A percentile compares a stretch with the other conserved stretches of the same genome.
These are phyloP conservation scores for Botrytis medusae DNA, from an alignment of 2,329 filamentous ascomycete species.

Conservation along the genomic window DNA sequence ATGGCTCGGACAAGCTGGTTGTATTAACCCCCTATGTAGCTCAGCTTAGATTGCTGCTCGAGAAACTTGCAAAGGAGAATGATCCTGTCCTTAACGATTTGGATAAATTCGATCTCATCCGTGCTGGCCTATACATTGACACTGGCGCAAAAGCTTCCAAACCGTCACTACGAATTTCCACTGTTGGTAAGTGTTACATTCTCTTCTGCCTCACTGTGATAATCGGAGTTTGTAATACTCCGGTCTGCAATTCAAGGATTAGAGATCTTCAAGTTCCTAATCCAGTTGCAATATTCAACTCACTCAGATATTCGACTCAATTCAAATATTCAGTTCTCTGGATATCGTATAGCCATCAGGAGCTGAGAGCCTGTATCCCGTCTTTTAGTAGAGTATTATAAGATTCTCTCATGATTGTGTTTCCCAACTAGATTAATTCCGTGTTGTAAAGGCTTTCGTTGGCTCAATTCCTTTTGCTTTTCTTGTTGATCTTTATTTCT, in stretches of 20 bases:
- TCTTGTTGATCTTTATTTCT: not conserved
- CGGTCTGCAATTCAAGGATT: not conserved
- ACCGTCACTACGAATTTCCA: slow-evolving; percentile 59
- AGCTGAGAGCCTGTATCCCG: not conserved
- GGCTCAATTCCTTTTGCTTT: accelerated
- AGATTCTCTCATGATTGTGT: not conserved
- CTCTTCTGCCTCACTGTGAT: not conserved
- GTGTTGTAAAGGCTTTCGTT: not conserved
- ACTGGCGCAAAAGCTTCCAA: slow-evolving; percentile 53
- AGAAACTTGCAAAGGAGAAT: slow-evolving; percentile 54
- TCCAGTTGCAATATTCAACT: not conserved
- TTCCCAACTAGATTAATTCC: accelerated
- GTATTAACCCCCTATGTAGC: slow-evolving; percentile 72
- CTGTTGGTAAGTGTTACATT: slow-evolving; percentile 56
- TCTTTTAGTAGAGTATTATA: not conserved
- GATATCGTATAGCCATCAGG: not conserved
- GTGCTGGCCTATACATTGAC: slow-evolving; percentile 57
- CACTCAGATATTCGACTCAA: too few species aligned
- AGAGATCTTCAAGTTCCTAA: not conserved
- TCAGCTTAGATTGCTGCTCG: slow-evolving; percentile 58
- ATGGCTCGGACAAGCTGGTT: slow-evolving; percentile 63
- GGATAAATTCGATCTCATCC: slow-evolving; percentile 61
- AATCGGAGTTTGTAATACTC: not conserved
- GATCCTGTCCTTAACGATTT: slow-evolving; percentile 69
- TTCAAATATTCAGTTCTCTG: not conserved